A percentile compares a stretch with the other conserved stretches of the same genome.
Conservation (phyloP, 2,329 filamentous ascomycete genomes). For the Xylariales sp. region DNA sequence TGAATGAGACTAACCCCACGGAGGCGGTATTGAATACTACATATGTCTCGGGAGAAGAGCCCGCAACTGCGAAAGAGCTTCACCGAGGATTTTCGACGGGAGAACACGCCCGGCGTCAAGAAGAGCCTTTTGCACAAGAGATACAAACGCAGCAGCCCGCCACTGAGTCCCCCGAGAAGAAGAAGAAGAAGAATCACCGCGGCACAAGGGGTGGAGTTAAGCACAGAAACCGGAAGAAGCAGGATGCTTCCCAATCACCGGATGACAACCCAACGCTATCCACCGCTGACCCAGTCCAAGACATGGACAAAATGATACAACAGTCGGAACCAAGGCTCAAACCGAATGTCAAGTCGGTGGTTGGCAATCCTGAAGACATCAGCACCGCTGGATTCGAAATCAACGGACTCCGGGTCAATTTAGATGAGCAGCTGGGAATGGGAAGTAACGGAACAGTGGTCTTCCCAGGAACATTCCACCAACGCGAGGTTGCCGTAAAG, state of each 20-base stretch:
- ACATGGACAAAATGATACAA: constrained; percentile 5
- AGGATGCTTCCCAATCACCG: constrained; percentile 45
- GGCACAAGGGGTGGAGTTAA: constrained; percentile 69
- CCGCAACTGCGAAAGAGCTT: neutral
- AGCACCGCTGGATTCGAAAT: constrained; percentile 56
- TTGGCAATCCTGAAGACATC: constrained; percentile 55
- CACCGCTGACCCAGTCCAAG: constrained; percentile 50
- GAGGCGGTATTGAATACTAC: neutral
- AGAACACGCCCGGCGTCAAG: neutral
- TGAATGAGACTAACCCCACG: neutral
- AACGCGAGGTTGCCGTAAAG: constrained; percentile 90
- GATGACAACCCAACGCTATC: constrained; percentile 36
- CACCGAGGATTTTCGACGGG: neutral
- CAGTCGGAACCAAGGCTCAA: constrained; percentile 51
- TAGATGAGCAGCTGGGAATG: constrained; percentile 61
- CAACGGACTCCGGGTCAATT: constrained; percentile 60
- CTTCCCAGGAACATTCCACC: constrained; percentile 90
- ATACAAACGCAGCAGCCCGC: neutral
- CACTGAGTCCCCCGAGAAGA: constrained; percentile 37
- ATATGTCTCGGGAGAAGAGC: neutral
- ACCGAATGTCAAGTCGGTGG: constrained; percentile 56
- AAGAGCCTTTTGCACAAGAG: neutral
- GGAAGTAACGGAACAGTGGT: constrained; percentile 97
- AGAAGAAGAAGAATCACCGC: constrained; percentile 65
- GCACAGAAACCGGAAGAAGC: constrained; percentile 54